Evolutionary conservation across 2,329 filamentous ascomycete genomes (phyloP).

Genomic region (Clonostachys rosea): DNA sequence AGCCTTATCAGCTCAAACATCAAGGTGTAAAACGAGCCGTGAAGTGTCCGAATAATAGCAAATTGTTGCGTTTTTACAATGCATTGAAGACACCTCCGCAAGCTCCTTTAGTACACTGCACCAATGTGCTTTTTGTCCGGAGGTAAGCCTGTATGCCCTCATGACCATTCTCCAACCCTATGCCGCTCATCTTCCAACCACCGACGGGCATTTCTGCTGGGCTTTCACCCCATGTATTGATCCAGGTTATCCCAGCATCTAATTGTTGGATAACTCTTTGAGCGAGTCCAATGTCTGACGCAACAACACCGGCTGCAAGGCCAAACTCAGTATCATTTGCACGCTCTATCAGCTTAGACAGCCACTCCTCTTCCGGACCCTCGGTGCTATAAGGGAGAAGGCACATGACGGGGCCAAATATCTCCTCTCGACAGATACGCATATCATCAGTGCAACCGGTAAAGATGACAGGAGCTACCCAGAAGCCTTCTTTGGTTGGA

Average conservation of each 20-base stretch:
- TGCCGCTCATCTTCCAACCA: conserved; percentile 86
- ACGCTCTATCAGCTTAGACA: conserved; percentile 65
- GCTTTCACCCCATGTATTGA: conserved; percentile 91
- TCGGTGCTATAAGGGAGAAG: conserved; percentile 64
- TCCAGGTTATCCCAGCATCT: conserved; percentile 84
- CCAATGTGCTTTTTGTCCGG: conserved; percentile 80
- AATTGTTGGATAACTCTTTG: conserved; percentile 67
- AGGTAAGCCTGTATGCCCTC: conserved; percentile 79
- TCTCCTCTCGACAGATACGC: conserved; percentile 77
- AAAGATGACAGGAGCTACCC: conserved; percentile 81
- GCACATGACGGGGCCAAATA: conserved; percentile 84
- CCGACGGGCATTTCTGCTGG: conserved; percentile 91
- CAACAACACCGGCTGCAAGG: conserved; percentile 81
- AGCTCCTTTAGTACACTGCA: conserved; percentile 69
- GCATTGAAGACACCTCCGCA: conserved; percentile 67
- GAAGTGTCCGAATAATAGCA: too few species aligned
- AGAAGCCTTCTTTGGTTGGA: conserved; percentile 62
- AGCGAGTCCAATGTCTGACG: conserved; percentile 67
- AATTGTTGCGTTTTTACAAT: conserved; percentile 31
- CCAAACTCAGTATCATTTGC: conserved; percentile 77
- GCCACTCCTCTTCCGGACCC: conserved; percentile 21
- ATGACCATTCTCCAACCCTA: conserved; percentile 82
- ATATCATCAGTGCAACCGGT: conserved; percentile 81
- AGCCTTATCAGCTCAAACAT: too few species aligned
- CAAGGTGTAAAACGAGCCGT: too few species aligned